Evolutionary conservation across 371 early-diverging fungal genomes (phyloP).

Genomic region (Hamiltosporidium tvaerminnensis): DNA sequence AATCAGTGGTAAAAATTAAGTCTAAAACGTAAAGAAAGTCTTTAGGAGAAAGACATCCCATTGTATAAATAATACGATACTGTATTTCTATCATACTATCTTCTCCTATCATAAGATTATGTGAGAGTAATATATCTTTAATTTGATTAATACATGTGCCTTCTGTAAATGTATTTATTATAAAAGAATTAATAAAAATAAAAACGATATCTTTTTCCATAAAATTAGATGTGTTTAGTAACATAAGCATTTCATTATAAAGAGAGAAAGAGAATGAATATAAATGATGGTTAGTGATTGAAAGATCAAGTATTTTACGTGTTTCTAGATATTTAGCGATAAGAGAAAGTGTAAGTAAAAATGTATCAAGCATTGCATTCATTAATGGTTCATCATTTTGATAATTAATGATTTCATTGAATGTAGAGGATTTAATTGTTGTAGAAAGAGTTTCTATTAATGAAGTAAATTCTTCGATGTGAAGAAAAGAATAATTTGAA

Average conservation of each 20-base stretch:
- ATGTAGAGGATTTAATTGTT: too few relatives aligned
- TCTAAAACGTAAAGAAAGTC: background rate
- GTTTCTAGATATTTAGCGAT: too few relatives aligned
- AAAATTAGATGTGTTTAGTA: constrained; percentile 2
- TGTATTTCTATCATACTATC: constrained; percentile 3
- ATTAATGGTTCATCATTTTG: too few relatives aligned
- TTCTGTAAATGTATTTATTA: constrained; percentile 3
- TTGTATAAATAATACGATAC: constrained; percentile 1
- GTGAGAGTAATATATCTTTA: constrained; percentile 5
- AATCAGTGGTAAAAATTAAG: constrained; percentile 8
- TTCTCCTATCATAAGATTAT: constrained; percentile 5
- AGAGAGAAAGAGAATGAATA: constrained; percentile 5
- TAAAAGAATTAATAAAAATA: constrained; percentile 2
- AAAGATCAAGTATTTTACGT: too few relatives aligned
- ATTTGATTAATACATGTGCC: background rate
- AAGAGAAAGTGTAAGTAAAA: too few relatives aligned
- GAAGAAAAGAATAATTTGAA: too few relatives aligned
- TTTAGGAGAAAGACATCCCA: background rate
- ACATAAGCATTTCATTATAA: constrained; percentile 5
- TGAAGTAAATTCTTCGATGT: too few relatives aligned
- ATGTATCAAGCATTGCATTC: too few relatives aligned
- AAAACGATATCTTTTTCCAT: constrained; percentile 10
- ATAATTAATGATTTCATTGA: too few relatives aligned
- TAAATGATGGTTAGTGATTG: background rate
- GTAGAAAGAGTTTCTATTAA: too few relatives aligned